A percentile compares a stretch with the other conserved stretches of the same genome.
These are phyloP conservation scores for Trichoderma breve DNA, from an alignment of 2,329 filamentous ascomycete species.

Conservation along the genomic window DNA sequence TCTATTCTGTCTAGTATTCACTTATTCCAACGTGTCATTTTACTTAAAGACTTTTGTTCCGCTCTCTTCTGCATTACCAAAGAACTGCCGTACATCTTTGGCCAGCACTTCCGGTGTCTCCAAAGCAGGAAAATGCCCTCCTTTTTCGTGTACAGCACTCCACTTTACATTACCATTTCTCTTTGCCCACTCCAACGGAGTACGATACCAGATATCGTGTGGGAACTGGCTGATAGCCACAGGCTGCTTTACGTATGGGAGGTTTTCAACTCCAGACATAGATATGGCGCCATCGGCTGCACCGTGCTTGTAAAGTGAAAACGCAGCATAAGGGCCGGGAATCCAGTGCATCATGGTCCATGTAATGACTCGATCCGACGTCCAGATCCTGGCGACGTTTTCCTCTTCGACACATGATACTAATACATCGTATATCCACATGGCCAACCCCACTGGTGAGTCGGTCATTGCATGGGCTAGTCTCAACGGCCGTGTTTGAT, in stretches of 20 bases:
- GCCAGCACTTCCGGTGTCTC: neutral
- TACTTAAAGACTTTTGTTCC: neutral
- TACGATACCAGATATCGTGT: neutral
- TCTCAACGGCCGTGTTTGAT: neutral
- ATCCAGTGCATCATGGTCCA: constrained; percentile 8
- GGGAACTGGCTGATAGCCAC: neutral
- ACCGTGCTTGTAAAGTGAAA: neutral
- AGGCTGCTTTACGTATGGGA: neutral
- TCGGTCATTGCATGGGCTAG: neutral
- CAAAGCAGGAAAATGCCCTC: neutral
- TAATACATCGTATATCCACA: neutral
- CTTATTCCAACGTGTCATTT: neutral
- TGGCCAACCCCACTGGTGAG: neutral
- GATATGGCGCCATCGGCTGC: neutral
- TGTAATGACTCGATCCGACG: neutral
- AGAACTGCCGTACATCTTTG: neutral
- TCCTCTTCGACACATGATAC: neutral
- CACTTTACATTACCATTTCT: neutral
- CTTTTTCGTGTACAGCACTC: neutral
- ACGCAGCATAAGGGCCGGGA: neutral
- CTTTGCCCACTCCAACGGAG: neutral
- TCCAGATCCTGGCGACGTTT: neutral
- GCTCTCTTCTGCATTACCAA: neutral
- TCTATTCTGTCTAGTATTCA: too few species aligned
- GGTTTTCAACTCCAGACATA: neutral